Evolutionary conservation across 2,329 filamentous ascomycete species (phyloP).

Genomic region (Ophiostoma tasmaniense): DNA sequence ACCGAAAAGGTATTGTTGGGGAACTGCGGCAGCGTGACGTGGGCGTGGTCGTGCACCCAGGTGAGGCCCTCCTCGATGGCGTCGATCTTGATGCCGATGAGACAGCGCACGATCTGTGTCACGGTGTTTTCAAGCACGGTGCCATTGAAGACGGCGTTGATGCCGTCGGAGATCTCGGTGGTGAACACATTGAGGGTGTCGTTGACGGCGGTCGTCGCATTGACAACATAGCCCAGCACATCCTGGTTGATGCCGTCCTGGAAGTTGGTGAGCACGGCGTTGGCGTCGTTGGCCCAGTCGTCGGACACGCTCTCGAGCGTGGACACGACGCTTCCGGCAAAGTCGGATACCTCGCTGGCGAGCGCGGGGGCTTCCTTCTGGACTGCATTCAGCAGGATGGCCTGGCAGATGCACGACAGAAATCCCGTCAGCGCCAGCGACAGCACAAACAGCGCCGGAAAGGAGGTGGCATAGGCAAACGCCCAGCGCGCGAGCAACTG

Average conservation of each 20-base stretch:
- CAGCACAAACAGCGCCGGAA: constrained; percentile 77
- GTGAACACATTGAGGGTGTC: constrained; percentile 77
- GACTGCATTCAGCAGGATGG: constrained; percentile 63
- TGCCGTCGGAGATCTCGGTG: constrained; percentile 61
- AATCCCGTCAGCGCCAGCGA: constrained; percentile 74
- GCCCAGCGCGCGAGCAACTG: constrained; percentile 74
- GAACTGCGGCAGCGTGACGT: constrained; percentile 71
- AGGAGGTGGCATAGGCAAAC: constrained; percentile 77
- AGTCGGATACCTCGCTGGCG: constrained; percentile 64
- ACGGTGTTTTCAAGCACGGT: constrained; percentile 74
- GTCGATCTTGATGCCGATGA: constrained; percentile 81
- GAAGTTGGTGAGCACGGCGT: constrained; percentile 50
- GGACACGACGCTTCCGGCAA: constrained; percentile 68
- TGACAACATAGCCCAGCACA: constrained; percentile 79
- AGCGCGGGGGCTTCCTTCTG: constrained; percentile 69
- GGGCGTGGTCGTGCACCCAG: constrained; percentile 83
- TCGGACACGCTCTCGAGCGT: constrained; percentile 64
- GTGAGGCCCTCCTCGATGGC: constrained; percentile 81
- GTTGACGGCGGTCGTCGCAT: constrained; percentile 74
- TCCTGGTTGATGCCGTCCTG: constrained; percentile 69
- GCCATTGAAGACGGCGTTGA: constrained; percentile 71
- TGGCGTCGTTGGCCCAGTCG: constrained; percentile 69
- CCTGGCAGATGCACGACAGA: constrained; percentile 75
- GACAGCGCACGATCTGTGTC: constrained; percentile 70
- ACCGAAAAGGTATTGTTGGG: constrained; percentile 74